These are phyloP conservation scores for Kluyveromyces sp. DNA, from an alignment of 1,139 yeast genomes.

Conservation along the genomic window DNA sequence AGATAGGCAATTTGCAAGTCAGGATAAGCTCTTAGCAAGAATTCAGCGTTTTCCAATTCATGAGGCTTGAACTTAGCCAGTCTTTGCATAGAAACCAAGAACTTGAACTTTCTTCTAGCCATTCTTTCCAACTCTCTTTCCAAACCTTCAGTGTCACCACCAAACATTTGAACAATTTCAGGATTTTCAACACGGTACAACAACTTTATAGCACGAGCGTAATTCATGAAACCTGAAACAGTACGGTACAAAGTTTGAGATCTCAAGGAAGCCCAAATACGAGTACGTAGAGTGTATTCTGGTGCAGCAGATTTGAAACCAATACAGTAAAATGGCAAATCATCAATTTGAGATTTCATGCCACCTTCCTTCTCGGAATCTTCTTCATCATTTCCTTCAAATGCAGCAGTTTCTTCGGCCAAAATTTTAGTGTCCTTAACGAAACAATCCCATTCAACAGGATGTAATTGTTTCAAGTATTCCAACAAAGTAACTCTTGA, in stretches of 20 bases:
- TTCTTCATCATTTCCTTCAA: conserved; percentile 56
- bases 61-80: conserved; percentile 93
- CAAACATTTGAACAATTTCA: conserved; percentile 95
- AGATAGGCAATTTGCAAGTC: conserved; percentile 96
- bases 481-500: conserved; percentile 94
- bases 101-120: conserved; percentile 99
- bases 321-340: conserved; percentile 95
- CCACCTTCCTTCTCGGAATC: conserved; percentile 61
- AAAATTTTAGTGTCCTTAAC: conserved; percentile 97
- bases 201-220: conserved; percentile 94
- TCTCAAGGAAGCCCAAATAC: conserved; percentile 98
- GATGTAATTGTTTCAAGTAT: conserved; percentile 94
- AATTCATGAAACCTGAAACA: conserved; percentile 98
- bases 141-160: conserved; percentile 92
- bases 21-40: conserved; percentile 95
- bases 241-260: conserved; percentile 98
- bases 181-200: conserved; percentile 98
- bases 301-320: conserved; percentile 99
- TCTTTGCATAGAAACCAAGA: conserved; percentile 97
- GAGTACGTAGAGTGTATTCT: conserved; percentile 93
- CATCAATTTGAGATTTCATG: conserved; percentile 86
- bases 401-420: conserved; percentile 95
- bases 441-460: conserved; percentile 98
- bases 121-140: conserved; percentile 96
- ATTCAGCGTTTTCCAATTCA: conserved; percentile 96